Conservation (phyloP, 768 basidiomycete genomes). For the Lactarius hengduanensis region DNA sequence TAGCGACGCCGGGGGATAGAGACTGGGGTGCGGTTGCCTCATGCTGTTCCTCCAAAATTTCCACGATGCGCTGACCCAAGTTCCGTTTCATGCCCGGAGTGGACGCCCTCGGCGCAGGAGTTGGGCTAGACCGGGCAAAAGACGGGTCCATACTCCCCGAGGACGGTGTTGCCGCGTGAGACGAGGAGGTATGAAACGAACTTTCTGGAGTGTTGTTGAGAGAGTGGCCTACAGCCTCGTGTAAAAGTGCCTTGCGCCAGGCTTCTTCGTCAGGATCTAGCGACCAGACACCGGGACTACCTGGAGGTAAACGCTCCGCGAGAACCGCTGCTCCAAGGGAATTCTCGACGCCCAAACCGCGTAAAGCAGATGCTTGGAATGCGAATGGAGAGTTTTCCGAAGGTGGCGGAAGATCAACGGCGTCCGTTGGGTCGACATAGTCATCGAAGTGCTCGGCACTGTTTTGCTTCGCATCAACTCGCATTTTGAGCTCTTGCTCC, state of each 20-base stretch:
- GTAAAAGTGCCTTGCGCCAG: constrained; percentile 76
- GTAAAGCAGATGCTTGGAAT: constrained; percentile 69
- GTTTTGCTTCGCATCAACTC: constrained; percentile 48
- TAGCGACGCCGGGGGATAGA: background rate
- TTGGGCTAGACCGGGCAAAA: constrained; percentile 21
- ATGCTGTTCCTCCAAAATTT: constrained; percentile 25
- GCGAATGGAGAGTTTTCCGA: constrained; percentile 69
- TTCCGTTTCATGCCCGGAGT: constrained; percentile 27
- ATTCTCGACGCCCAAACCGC: constrained; percentile 70
- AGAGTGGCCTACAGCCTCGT: constrained; percentile 77
- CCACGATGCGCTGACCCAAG: constrained; percentile 28
- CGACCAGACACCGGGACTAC: constrained; percentile 58
- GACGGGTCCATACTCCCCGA: constrained; percentile 34
- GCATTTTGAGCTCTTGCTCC: constrained; percentile 65
- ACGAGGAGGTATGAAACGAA: constrained; percentile 41
- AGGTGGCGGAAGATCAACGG: constrained; percentile 73
- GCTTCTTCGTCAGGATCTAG: constrained; percentile 56
- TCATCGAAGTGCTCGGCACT: constrained; percentile 45
- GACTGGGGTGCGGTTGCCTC: constrained; percentile 11
- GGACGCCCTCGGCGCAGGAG: constrained; percentile 14
- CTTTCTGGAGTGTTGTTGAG: constrained; percentile 52
- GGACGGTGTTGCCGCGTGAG: constrained; percentile 19
- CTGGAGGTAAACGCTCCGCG: constrained; percentile 67
- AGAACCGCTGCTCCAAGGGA: constrained; percentile 74
- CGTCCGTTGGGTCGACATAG: constrained; percentile 81